phyloP scores from a whole-genome alignment of 352 stramenopile species.

The Globisporangium perplexum region DNA sequence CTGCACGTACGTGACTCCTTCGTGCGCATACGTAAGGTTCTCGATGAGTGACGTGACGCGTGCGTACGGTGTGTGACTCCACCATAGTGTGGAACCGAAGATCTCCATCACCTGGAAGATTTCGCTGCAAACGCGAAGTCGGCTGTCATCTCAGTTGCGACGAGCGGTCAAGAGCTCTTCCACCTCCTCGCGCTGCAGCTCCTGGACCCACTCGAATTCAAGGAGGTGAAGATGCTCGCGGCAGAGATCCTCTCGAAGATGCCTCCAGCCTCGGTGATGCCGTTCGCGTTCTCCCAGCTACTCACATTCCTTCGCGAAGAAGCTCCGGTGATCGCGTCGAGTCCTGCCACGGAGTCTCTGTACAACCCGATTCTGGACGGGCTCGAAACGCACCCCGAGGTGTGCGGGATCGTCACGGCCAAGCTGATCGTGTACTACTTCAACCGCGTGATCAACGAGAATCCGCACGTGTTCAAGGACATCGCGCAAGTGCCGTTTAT shows the following conservation, averaged over 20 bases:
- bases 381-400: constrained; percentile 14
- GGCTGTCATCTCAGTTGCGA: background rate
- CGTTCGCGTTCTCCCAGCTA: constrained; percentile 35
- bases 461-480: constrained; percentile 20
- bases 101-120: constrained; percentile 25
- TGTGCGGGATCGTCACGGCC: constrained; percentile 41
- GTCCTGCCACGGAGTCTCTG: constrained; percentile 5
- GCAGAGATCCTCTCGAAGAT: constrained; percentile 54
- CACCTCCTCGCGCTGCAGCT: constrained; percentile 33
- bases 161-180: constrained; percentile 19
- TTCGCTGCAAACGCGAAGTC: constrained; percentile 6
- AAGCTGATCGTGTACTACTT: constrained; percentile 79
- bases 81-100: constrained; percentile 17
- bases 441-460: constrained; percentile 54
- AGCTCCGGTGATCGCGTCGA: background rate
- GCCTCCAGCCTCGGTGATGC: constrained; percentile 20
- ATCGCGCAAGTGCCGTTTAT: constrained; percentile 15
- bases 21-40: background rate
- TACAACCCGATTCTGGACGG: constrained; percentile 13
- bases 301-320: constrained; percentile 35
- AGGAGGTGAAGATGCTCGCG: constrained; percentile 72
- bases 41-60: background rate
- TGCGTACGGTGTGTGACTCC: background rate
- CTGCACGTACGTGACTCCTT: constrained; percentile 18
- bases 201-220: constrained; percentile 65